Percentiles rank a stretch among this genome's conserved stretches.
phyloP scores from a whole-genome alignment of 306 rosid species.

The Hippophae tibetana region DNA sequence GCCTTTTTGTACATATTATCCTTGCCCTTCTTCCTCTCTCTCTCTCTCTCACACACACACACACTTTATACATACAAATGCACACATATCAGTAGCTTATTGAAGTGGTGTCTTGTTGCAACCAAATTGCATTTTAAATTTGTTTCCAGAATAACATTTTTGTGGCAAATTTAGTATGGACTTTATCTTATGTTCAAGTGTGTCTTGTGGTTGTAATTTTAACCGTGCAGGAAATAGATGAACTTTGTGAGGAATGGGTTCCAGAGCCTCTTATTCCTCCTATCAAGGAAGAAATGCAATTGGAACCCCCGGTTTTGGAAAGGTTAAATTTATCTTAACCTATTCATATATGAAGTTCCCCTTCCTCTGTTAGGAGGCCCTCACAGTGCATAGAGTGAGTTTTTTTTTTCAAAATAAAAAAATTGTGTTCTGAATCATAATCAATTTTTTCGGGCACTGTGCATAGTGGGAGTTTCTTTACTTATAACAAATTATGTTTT shows the following conservation, averaged over 20 bases:
- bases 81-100: too few relatives aligned
- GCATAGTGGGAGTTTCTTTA: too few relatives aligned
- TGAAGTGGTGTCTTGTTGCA: not conserved
- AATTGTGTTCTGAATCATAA: too few relatives aligned
- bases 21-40: not conserved
- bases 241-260: constrained; percentile 88
- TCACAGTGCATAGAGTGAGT: too few relatives aligned
- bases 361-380: not conserved
- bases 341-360: constrained; percentile 3
- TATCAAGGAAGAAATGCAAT: constrained; percentile 50
- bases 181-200: too few relatives aligned
- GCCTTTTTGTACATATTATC: not conserved
- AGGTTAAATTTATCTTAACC: constrained; percentile 44
- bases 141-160: not conserved
- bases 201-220: constrained; percentile 1
- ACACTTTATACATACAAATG: too few relatives aligned
- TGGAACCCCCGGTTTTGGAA: constrained; percentile 83
- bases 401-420: too few relatives aligned
- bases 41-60: not conserved
- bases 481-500: too few relatives aligned
- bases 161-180: too few relatives aligned
- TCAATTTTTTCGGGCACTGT: too few relatives aligned
- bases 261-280: constrained; percentile 92
- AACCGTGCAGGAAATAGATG: constrained; percentile 69
- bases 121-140: not conserved